Conservation (phyloP, 192 early-diverging fungal species). For the Phlyctochytrium bullatum region DNA sequence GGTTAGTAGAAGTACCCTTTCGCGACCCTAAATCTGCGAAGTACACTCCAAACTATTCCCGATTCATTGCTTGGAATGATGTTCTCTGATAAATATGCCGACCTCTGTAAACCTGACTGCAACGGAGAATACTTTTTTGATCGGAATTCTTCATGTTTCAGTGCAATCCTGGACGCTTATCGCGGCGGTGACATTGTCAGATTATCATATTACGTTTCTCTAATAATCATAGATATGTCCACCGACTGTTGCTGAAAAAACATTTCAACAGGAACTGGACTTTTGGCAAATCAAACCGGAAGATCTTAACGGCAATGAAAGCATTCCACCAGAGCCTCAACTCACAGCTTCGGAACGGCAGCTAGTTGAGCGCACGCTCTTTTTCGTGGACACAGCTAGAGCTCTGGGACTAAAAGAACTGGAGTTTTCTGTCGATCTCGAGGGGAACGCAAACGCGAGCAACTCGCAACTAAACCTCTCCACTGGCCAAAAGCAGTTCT, state of each 20-base stretch:
- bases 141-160: background rate
- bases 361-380: background rate
- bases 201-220: background rate
- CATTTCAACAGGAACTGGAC: background rate
- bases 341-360: background rate
- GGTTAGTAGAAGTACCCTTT: no score
- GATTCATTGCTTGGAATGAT: background rate
- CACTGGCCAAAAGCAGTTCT: background rate
- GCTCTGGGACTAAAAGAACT: background rate
- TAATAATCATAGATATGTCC: background rate
- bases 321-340: background rate
- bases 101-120: background rate
- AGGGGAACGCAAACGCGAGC: background rate
- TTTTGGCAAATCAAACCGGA: slow-evolving; percentile 4
- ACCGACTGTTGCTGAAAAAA: background rate
- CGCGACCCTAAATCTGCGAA: no score
- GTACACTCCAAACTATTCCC: background rate
- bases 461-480: background rate
- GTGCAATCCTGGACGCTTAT: slow-evolving; percentile 1
- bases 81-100: background rate
- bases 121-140: slow-evolving; percentile 7
- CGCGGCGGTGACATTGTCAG: background rate
- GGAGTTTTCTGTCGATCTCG: background rate
- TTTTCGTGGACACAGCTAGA: background rate
- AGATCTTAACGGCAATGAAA: background rate